phyloP scores from a whole-genome alignment of 169 alveolate genomes.

The Miamiensis avidus region DNA sequence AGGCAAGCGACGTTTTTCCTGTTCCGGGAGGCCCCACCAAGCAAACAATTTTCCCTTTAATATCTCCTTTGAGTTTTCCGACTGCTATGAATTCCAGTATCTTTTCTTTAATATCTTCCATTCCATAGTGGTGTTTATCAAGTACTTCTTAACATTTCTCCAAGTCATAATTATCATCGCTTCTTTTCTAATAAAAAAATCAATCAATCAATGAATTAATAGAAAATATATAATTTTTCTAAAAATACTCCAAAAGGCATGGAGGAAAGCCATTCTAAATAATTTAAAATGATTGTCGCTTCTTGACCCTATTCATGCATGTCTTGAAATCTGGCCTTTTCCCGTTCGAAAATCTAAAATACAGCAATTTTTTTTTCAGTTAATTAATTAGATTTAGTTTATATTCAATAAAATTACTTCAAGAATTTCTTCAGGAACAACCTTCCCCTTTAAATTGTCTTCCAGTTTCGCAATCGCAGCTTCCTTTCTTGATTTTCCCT shows the following conservation, averaged over 20 bases:
- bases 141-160: slow-evolving; percentile 38
- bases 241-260: slow-evolving; percentile 78
- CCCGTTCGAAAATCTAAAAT: neutral
- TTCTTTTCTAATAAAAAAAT: neutral
- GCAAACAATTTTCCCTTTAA: slow-evolving; percentile 92
- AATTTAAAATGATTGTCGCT: slow-evolving; percentile 66
- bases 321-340: neutral
- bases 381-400: no score
- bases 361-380: no score
- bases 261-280: slow-evolving; percentile 71
- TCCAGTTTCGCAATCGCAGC: neutral
- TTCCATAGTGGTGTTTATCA: slow-evolving; percentile 92
- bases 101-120: slow-evolving; percentile 91
- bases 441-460: no score
- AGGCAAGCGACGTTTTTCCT: slow-evolving; percentile 94
- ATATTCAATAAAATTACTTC: neutral
- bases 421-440: neutral
- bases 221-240: slow-evolving; percentile 53
- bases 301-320: slow-evolving; percentile 41
- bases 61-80: slow-evolving; percentile 64
- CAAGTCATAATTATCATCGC: neutral
- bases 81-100: slow-evolving; percentile 95
- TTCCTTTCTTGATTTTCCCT: neutral
- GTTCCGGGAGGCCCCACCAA: slow-evolving; percentile 97
- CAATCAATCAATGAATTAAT: slow-evolving; percentile 28